A percentile compares a stretch with the other conserved stretches of the same genome.
These are phyloP conservation scores for Aspergillus calidoustus DNA, from an alignment of 2,329 filamentous ascomycete species.

Conservation along the genomic window DNA sequence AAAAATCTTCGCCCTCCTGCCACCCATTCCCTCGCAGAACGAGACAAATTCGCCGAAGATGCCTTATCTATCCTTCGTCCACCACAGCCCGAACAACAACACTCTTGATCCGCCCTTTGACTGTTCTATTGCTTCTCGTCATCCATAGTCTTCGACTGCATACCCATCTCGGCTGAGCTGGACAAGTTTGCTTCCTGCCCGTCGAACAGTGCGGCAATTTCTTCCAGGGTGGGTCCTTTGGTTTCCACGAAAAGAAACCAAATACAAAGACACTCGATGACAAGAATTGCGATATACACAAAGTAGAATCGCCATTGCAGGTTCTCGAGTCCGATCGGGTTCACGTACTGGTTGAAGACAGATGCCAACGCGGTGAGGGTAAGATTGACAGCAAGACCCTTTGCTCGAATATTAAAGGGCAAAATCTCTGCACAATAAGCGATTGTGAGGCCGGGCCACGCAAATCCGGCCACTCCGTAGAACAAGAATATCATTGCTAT, in stretches of 20 bases:
- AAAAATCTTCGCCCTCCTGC: slow-evolving; percentile 15
- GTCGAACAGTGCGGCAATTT: slow-evolving; percentile 42
- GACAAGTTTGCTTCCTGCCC: slow-evolving; percentile 12
- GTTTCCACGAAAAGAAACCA: slow-evolving; percentile 44
- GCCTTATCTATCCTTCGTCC: slow-evolving; percentile 25
- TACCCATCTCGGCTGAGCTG: slow-evolving; percentile 17
- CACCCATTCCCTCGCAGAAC: slow-evolving; percentile 18
- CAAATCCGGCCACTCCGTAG: slow-evolving; percentile 31
- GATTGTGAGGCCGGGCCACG: slow-evolving; percentile 33
- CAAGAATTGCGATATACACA: slow-evolving; percentile 40
- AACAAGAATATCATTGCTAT: slow-evolving; percentile 43
- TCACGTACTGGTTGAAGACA: slow-evolving; percentile 42
- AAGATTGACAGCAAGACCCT: slow-evolving; percentile 47
- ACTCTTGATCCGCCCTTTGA: not conserved
- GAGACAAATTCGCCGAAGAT: slow-evolving; percentile 23
- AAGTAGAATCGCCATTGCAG: slow-evolving; percentile 46
- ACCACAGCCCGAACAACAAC: not conserved
- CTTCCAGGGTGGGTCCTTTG: slow-evolving; percentile 37
- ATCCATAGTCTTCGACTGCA: slow-evolving; percentile 13
- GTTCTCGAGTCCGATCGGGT: slow-evolving; percentile 36
- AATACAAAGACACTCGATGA: slow-evolving; percentile 36
- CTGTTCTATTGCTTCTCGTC: not conserved
- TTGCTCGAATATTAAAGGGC: slow-evolving; percentile 55
- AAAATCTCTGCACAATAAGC: slow-evolving; percentile 54
- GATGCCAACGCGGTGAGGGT: slow-evolving; percentile 5